Evolutionary conservation across 805 yeast genomes (phyloP).

Genomic region (Schizosaccharomyces pombe): DNA sequence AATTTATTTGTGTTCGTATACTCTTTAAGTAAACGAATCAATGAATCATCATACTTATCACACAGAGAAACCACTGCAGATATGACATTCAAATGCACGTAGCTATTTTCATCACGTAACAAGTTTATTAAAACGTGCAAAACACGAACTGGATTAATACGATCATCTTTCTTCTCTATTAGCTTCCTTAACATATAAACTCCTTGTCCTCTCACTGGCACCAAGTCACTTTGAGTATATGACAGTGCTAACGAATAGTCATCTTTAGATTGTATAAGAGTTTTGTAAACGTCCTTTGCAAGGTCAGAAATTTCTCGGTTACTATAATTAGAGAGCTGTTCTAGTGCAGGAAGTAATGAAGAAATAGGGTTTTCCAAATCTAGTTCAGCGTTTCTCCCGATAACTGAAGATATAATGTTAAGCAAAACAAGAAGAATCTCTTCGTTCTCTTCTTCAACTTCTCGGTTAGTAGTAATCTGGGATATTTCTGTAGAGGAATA

Average conservation of each 20-base stretch:
- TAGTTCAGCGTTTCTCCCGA: neutral
- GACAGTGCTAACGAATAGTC: neutral
- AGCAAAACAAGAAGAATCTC: neutral
- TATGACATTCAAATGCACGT: conserved; percentile 1
- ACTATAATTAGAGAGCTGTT: neutral
- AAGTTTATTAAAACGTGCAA: neutral
- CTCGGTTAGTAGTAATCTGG: neutral
- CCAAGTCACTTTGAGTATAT: neutral
- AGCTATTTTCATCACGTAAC: neutral
- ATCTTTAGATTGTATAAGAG: neutral
- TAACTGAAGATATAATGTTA: neutral
- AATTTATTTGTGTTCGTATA: neutral
- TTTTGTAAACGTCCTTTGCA: neutral
- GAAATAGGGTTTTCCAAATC: neutral
- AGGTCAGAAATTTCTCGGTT: neutral
- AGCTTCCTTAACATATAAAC: neutral
- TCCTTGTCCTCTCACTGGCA: neutral
- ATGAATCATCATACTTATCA: neutral
- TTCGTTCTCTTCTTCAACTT: neutral
- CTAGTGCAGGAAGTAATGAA: neutral
- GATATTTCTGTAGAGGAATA: neutral
- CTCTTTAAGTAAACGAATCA: neutral
- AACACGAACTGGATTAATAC: neutral
- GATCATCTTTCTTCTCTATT: neutral
- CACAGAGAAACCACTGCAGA: neutral